Base-by-base conservation (phyloP, 2,329 filamentous ascomycete genomes). In the Penicillium crustosum region DNA sequence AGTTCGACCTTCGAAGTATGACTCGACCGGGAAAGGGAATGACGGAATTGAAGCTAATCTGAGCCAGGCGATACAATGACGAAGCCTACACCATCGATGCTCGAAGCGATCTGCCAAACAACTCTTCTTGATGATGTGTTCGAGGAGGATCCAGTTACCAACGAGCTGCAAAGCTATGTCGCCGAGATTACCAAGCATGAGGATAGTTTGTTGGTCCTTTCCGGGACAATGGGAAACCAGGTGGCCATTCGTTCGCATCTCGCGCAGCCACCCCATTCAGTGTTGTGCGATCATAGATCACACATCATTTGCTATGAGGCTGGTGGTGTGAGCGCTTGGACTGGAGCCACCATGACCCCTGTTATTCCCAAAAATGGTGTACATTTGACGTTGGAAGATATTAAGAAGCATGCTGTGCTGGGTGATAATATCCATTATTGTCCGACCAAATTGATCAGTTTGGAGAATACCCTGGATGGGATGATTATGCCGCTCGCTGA, bases 161-260 rank as follows among this genome's bases (percentile, higher is more conserved):
- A 83, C 50, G 81, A 84, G 25, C 85, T 97, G 41, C 90, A 97
- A 73, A 77, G 82, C 45, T 87, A 89, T 72, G 82, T 95, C 44
- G 90, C 91, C 19, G 71, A 82, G 33, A 82, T 95, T 4, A 85
- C 90, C 0, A 86, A 86, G 65, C 92, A 95, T 66, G 88, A 92
- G 68, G 86, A 86, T 8, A 89, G 85, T 0, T 80, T 97, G 5
- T 87, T 96, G 53, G 90, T 96, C 55, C 81, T 95, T 58, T 94
- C 90, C 0, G 93, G 93, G 4, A 96, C 93, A 5, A 96, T 96
- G 92, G 92, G 91, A 41, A 97, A 97, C 76, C 92, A 96, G 73
- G 80, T 97, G 19, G 88, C 89, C 0, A 82, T 96, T 42, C 86
- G 93, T 39, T 83, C 89, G 1, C 89, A 94, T 58, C 82, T 97